phyloP scores from a whole-genome alignment of 495 filamentous ascomycete species.

The Penicillium parvum region DNA sequence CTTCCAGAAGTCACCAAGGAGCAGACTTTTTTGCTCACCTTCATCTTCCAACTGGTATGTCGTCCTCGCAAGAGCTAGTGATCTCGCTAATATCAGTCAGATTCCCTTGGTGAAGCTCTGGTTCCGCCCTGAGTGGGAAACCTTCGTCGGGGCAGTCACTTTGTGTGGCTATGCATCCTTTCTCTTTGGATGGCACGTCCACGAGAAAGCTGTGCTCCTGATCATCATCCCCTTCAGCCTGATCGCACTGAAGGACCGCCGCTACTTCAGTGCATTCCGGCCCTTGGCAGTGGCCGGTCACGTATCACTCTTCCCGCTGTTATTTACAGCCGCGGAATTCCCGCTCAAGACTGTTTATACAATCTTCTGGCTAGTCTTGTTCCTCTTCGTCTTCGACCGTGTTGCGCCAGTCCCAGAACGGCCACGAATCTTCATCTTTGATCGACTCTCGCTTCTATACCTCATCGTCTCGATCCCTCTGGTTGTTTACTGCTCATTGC shows the following conservation, averaged over 20 bases:
- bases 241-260: constrained; percentile 85
- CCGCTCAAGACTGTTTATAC: constrained; percentile 92
- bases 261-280: constrained; percentile 87
- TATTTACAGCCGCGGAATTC: constrained; percentile 85
- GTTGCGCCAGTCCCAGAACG: constrained; percentile 75
- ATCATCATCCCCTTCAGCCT: constrained; percentile 95
- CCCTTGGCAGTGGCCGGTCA: constrained; percentile 90
- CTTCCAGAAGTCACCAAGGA: constrained; percentile 80
- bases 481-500: constrained; percentile 79
- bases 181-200: constrained; percentile 97
- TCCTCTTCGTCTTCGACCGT: constrained; percentile 79
- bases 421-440: constrained; percentile 77
- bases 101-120: constrained; percentile 80
- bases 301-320: constrained; percentile 88
- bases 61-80: neutral
- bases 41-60: constrained; percentile 73
- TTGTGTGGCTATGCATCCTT: constrained; percentile 97
- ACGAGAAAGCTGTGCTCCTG: constrained; percentile 93
- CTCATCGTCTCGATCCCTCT: constrained; percentile 82
- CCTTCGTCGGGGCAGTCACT: constrained; percentile 82
- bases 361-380: constrained; percentile 82
- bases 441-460: constrained; percentile 85
- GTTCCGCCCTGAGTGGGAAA: constrained; percentile 73
- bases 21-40: constrained; percentile 74
- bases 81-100: constrained; percentile 24